Percentiles rank a stretch among this genome's conserved stretches.
phyloP scores from a whole-genome alignment of 768 basidiomycete species.

The Steccherinum ochraceum region DNA sequence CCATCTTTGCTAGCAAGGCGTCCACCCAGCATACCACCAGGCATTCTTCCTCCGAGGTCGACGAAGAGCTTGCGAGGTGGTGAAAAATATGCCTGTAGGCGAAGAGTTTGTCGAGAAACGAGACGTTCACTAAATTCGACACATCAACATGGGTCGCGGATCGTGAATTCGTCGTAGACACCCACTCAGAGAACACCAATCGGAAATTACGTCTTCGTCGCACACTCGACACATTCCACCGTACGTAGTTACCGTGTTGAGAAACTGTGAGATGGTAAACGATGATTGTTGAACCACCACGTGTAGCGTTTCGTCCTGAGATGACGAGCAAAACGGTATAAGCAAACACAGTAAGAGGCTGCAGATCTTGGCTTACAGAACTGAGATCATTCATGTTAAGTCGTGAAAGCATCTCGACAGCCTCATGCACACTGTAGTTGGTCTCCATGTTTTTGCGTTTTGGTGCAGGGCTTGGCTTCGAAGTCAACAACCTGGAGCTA shows the following conservation, averaged over 20 bases:
- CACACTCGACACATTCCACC: constrained; percentile 4
- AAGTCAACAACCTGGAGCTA: no score
- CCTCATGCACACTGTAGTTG: no score
- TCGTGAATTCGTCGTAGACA: neutral
- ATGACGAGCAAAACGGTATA: no score
- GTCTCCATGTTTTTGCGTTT: no score
- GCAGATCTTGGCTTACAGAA: no score
- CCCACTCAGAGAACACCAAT: constrained; percentile 8
- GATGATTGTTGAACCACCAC: constrained; percentile 31
- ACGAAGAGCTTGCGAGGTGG: constrained; percentile 28
- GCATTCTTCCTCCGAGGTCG: constrained; percentile 7
- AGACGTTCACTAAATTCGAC: constrained; percentile 24
- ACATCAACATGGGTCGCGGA: neutral
- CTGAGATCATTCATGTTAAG: no score
- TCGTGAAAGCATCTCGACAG: no score
- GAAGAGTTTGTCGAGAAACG: constrained; percentile 38
- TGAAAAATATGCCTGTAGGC: constrained; percentile 45
- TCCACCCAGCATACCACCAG: constrained; percentile 62
- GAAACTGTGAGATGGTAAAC: constrained; percentile 23
- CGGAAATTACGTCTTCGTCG: constrained; percentile 12
- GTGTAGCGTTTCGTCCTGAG: no score
- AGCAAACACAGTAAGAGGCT: no score
- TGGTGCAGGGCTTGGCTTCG: no score
- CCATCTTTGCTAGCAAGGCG: constrained; percentile 47
- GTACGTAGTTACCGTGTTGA: constrained; percentile 20